Base-by-base conservation (phyloP, 257 asterid genomes). In the Jacaranda mimosifolia region DNA sequence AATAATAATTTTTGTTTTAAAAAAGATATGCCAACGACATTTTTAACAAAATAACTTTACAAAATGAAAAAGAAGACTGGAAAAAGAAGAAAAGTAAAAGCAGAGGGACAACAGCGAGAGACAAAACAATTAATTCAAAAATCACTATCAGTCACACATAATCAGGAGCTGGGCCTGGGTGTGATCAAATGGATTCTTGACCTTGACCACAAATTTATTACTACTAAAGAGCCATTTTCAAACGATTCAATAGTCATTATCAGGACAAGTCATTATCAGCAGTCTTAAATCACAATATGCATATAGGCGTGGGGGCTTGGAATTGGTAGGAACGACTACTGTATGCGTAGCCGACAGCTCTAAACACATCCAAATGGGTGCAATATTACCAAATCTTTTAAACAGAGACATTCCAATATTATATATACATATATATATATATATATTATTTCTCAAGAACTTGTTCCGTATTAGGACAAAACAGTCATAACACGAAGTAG, bases 211-310 rank as follows among this genome's bases (percentile, higher is more conserved):
- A 26, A 65, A 65, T 65, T 65, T 42, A 15, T 39, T 65, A 65
- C 39, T 4, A 48, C 19, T 53, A 14, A 32, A 60, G n/a, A 3
- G 5, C 9, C 46, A 45, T 66, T 35, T 14, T 59, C 0, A 32
- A 62, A 62, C 18, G 4, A 63, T 3, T 39, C 7, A 18, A 53
- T 39, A 42, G 75, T 77, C 76, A 45, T 21, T 14, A 68, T 65
- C 75, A 56, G 45, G 53, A 67, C 7, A 76, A 26, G 80, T 76
- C 80, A 43, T 76, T 26, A 58, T 76, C 69, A 53, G 14, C 7
- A 51, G 39, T 39, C 48, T 36, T 66, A 18, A 36, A 52, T 51
- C 45, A 63, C 45, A 63, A 3, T 63, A 4, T 57, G 6, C 21
- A 26, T 9, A n/a, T n/a, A n/a, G n/a, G n/a, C n/a, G n/a, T 9